Evolutionary conservation across 2,329 filamentous ascomycete species (phyloP), one percentile per base, ranked within the genome.

Genomic region (Scortechinia acanthostroma): DNA sequence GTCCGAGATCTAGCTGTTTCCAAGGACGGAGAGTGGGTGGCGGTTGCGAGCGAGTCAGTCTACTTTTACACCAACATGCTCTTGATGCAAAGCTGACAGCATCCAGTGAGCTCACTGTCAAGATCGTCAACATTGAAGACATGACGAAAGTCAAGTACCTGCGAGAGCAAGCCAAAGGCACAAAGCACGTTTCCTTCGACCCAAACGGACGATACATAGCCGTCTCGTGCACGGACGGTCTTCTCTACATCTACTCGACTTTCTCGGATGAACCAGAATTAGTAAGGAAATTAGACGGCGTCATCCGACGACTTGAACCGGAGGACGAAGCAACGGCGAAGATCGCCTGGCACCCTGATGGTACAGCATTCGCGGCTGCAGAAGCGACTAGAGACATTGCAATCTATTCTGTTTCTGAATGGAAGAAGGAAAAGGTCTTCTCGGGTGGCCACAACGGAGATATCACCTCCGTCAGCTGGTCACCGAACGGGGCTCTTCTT

Each of bases 111-210:
- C 71, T 95, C 47, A 86, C 84, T 1, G 88, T 97, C 52, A 95
- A 95, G 61, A 69, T 98, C 19, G 88, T 98, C 50, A 86, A 86
- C 55, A 86, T 85, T 22, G 73, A 82, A 42, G 88, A 97, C 58
- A 91, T 85, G 61, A 82, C 74, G 19, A 76, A 80, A 51, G 77
- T 95, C 43, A 81, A 86, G 54, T 84, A 86, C 51, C 74, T 98
- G 5, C 81, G 87, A 51, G 89, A 95, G 44, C 91, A 96, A 59
- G 74, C 76, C 37, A 88, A 87, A 55, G 82, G 89, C n/a, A 82
- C 86, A n/a, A 95, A 95, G 60, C 89, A 97, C 57, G 74, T 97
- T 28, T 79, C 88, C 14, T 95, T 95, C 63, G 89, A 97, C 53
- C 83, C 85, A 3, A 86, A 78, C 47, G 89, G 88, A 33, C 77